These are phyloP conservation scores for Aspergillus cristatus DNA, from an alignment of 495 filamentous ascomycete genomes.

Conservation along the genomic window DNA sequence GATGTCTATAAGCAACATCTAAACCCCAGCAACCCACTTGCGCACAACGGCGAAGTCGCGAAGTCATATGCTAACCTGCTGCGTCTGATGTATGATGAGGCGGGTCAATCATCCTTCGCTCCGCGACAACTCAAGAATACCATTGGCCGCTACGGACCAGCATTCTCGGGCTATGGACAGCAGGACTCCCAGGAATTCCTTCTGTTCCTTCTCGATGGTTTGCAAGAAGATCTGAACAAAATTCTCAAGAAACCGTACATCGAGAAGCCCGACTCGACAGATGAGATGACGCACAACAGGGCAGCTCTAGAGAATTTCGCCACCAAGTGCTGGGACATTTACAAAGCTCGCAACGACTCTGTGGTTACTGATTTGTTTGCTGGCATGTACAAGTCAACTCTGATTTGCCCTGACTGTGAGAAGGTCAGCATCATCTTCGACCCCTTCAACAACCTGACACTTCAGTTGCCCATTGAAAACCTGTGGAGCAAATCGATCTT, in stretches of 20 bases:
- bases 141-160: slow-evolving; percentile 68
- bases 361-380: slow-evolving; percentile 91
- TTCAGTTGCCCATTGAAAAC: slow-evolving; percentile 80
- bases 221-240: slow-evolving; percentile 91
- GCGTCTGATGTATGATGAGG: slow-evolving; percentile 55
- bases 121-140: slow-evolving; percentile 72
- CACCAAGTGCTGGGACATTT: slow-evolving; percentile 79
- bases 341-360: slow-evolving; percentile 87
- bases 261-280: slow-evolving; percentile 94
- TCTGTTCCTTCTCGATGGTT: slow-evolving; percentile 88
- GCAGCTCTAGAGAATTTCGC: slow-evolving; percentile 73
- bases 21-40: slow-evolving; percentile 74
- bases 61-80: slow-evolving; percentile 68
- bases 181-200: slow-evolving; percentile 97
- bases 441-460: slow-evolving; percentile 88
- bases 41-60: slow-evolving; percentile 75
- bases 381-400: slow-evolving; percentile 95
- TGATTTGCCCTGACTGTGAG: slow-evolving; percentile 79
- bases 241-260: slow-evolving; percentile 95
- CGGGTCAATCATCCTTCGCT: slow-evolving; percentile 50
- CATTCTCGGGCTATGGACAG: slow-evolving; percentile 90
- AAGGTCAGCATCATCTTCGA: slow-evolving; percentile 99
- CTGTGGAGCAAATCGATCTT: slow-evolving; percentile 62
- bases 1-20: slow-evolving; percentile 66
- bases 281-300: slow-evolving; percentile 84